Evolutionary conservation across 148 eudicot genomes (phyloP), one percentile per base, ranked within the genome.

Genomic region (Rhododendron williamsianum): DNA sequence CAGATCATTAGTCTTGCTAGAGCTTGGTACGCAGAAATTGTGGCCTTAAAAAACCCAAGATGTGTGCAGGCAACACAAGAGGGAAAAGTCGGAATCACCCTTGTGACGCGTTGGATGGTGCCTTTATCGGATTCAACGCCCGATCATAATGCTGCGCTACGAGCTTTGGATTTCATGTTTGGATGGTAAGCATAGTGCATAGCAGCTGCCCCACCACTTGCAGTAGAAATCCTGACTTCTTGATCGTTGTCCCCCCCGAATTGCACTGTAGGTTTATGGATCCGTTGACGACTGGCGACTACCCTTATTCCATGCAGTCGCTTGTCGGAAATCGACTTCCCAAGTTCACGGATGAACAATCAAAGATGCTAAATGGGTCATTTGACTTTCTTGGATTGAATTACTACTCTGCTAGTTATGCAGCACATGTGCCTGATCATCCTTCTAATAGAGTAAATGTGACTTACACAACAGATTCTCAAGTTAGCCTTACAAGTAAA

Each of bases 381-480:
- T 86, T 80, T 69, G 96, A 93, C 88, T 93, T 90, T 84, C 82
- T 93, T 23, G 96, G 96, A 48, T 21, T 93, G 30, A 92, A 93
- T 83, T 90, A 93, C 82, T 93, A 93, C 81, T 88, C 94, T 7
- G 86, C 91, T 74, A 87, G 83, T 78, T 93, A 93, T 82, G 94
- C 92, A 76, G 83, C 90, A 1, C 78, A 90, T 81, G 78, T 87
- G 80, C 81, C 89, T 45, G 48, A 81, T 35, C 21, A 38, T 2
- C 83, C 35, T 43, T 56, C 38, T 25, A 51, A 11, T 82, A 87
- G 27, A 78, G 83, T 18, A 89, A 87, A 82, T 87, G 83, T 77
- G 13, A 15, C 18, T 89, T 51, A 51, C 56, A 51, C 56, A 13
- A 51, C 91, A 1, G 97, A 92, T 81, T 35, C 90, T 52, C 81